Evolutionary conservation across 805 yeast genomes (phyloP), one percentile per base, ranked within the genome.

Genomic region (Candida xiaguanensis): DNA sequence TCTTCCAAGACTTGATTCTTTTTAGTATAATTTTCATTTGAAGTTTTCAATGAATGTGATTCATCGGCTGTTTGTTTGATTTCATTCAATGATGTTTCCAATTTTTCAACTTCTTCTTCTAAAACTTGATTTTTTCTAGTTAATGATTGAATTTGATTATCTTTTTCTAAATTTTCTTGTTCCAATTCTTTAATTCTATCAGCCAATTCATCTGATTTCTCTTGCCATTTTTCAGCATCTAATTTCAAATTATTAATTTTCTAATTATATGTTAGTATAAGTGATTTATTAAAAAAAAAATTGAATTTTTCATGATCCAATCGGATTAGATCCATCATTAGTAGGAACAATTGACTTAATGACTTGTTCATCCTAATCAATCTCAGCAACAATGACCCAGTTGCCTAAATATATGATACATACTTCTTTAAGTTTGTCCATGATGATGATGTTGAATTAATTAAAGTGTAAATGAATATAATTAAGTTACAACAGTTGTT

Each of bases 211-310:
- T 93, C 99, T 45, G 93, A 82, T 74, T 89, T 87, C 65, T 88
- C 96, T 74, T 91, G 96, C 88, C 99, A 95, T 55, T 83, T 74
- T 73, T 93, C 99, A 51, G 96, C 91, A 63, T 93, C 98, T 56
- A 86, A 74, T 71, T 91, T 90, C 66, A 93, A 80, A 68, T 81
- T 81, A 75, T 73, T 82, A 72, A 89, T 74, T 78, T 88, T 89
- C 95, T 86, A 48, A 18, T 16, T 28, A 16, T 20, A 20, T 20
- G 24, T 20, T 20, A 20, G 24, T 20, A 20, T 20, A 6, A 7
- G 24, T 20, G 24, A 20, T 7, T 9, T 13, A 13, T 28, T n/a
- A n/a, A n/a, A n/a, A n/a, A n/a, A n/a, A n/a, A n/a, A n/a, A n/a
- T n/a, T n/a, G n/a, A n/a, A n/a, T n/a, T n/a, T n/a, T n/a, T n/a